Base-by-base conservation (phyloP, 177 flowering plant species). In the Vitis hybrid region DNA sequence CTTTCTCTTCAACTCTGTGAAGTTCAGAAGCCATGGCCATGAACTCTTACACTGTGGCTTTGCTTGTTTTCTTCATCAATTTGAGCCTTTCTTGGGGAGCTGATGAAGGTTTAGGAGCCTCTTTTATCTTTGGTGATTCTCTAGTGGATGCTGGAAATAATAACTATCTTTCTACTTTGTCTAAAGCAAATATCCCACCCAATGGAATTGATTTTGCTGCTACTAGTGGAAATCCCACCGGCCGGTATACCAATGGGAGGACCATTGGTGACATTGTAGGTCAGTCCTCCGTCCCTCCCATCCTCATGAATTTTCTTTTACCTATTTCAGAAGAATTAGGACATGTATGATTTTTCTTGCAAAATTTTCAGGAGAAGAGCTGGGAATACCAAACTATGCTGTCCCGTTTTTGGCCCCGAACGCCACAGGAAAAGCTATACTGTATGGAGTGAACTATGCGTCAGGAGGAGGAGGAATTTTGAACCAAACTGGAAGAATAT, bases 381-480 rank as follows among this genome's bases (percentile, higher is more conserved):
- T 95, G 64, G 98, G 98, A 57, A 81, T 75, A 54, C 82, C 89
- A 54, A 77, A 73, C 70, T 93, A 83, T 73, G 94, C 98, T 0
- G 62, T 66, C 6, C 98, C 99, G 11, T 95, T 82, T 83, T 71
- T 95, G 74, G 72, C 93, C 1, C 99, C 99, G 70, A 91, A 93
- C 59, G 45, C 93, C 11, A 87, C 90, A 0, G 98, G 97, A 18
- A 82, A 81, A 71, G 77, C 85, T 7, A 79, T 90, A 59, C 55
- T 90, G 14, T 66, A 77, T 71, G 98, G 99, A 18, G 99, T 95
- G 18, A 95, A 95, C 73, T 95, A 93, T 74, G 99, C 96, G 39
- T 95, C 98, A 2, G 99, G 99, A 10, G 99, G 97, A 64, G 97
- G 96, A 64, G 97, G 99, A 54, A 86, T 93, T 39, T 68, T 95